phyloP scores from a whole-genome alignment of 371 early-diverging fungal genomes.

The Encephalitozoon cuniculi region DNA sequence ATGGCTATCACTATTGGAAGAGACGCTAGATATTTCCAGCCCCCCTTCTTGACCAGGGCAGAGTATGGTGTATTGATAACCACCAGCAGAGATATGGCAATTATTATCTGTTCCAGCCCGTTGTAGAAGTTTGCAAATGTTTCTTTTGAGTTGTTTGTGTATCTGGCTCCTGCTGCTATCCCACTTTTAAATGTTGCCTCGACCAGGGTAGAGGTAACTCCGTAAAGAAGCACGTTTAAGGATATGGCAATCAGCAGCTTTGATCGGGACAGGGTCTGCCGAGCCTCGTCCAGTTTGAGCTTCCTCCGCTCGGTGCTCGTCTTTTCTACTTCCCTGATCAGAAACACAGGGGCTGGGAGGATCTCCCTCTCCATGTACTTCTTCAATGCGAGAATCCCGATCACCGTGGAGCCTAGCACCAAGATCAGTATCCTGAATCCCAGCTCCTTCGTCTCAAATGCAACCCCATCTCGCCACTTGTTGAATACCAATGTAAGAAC shows the following conservation, averaged over 20 bases:
- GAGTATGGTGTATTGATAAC: constrained; percentile 46
- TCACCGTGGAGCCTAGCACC: not conserved
- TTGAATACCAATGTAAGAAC: constrained; percentile 15
- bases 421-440: constrained; percentile 34
- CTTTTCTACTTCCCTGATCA: not conserved
- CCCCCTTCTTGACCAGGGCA: constrained; percentile 42
- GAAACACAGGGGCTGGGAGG: constrained; percentile 37
- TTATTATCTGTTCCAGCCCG: constrained; percentile 35
- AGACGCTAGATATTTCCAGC: constrained; percentile 44
- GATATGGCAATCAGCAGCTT: constrained; percentile 47
- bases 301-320: constrained; percentile 26
- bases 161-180: constrained; percentile 3
- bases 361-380: constrained; percentile 44
- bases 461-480: not conserved
- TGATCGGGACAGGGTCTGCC: constrained; percentile 37
- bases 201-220: constrained; percentile 42
- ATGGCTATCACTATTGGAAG: not conserved
- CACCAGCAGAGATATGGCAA: constrained; percentile 35
- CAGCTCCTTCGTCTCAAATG: not conserved
- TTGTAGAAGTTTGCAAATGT: constrained; percentile 22
- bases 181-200: constrained; percentile 27
- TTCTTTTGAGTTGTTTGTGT: constrained; percentile 1
- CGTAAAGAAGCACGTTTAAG: constrained; percentile 46
- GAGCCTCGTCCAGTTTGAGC: constrained; percentile 32
- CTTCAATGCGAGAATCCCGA: constrained; percentile 23